phyloP scores from a whole-genome alignment of 805 yeast species.

The Barnettozyma vustinii region DNA sequence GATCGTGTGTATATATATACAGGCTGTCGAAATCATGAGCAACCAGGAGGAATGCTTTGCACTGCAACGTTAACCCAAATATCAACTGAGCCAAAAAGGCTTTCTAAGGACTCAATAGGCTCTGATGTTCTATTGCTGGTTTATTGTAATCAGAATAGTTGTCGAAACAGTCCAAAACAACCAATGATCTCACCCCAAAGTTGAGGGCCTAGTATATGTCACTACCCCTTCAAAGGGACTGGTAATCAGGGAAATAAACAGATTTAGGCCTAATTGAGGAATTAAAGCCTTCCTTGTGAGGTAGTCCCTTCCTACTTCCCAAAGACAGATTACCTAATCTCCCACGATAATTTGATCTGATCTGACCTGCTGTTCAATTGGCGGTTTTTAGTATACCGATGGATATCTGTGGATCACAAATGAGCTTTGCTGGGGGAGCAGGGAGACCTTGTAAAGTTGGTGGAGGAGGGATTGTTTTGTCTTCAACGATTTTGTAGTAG shows the following conservation, averaged over 20 bases:
- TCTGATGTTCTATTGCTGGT: background rate
- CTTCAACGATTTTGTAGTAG: slow-evolving; percentile 16
- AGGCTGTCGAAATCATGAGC: background rate
- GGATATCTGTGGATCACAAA: background rate
- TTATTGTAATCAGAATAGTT: background rate
- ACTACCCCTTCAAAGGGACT: too few relatives aligned
- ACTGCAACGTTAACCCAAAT: too few relatives aligned
- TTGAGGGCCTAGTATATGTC: too few relatives aligned
- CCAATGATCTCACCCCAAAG: too few relatives aligned
- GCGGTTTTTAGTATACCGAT: background rate
- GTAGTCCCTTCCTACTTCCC: too few relatives aligned
- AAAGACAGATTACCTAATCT: too few relatives aligned
- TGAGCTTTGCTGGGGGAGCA: background rate
- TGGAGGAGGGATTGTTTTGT: slow-evolving; percentile 24
- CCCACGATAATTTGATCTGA: background rate
- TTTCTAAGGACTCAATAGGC: background rate
- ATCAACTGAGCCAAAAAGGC: background rate
- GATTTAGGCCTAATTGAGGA: background rate
- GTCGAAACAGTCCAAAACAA: too few relatives aligned
- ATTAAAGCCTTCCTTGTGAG: background rate
- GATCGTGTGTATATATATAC: background rate
- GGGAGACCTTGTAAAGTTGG: slow-evolving; percentile 20
- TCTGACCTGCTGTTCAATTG: background rate
- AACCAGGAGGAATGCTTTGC: background rate
- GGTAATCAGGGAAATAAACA: too few relatives aligned